A percentile compares a stretch with the other conserved stretches of the same genome.
phyloP scores from a whole-genome alignment of 148 eudicot species.

The Camellia lanceoleosa region DNA sequence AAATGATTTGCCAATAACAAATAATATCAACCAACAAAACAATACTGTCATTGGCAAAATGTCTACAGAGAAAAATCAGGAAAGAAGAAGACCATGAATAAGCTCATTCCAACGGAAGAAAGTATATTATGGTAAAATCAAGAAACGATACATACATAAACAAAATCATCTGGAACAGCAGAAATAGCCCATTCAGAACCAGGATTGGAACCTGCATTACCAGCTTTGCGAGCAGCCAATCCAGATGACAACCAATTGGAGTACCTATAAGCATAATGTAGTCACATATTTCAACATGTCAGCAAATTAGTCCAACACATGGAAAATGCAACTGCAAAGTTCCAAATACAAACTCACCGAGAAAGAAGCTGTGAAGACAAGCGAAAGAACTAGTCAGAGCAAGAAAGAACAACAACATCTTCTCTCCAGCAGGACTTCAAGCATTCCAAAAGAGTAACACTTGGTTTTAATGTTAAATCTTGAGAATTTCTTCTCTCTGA shows the following conservation, averaged over 20 bases:
- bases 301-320: not conserved
- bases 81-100: not conserved
- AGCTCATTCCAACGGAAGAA: not conserved
- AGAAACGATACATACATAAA: conserved; percentile 49
- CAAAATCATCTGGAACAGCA: conserved; percentile 73
- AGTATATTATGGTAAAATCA: not conserved
- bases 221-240: conserved; percentile 63
- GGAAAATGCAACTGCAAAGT: not conserved
- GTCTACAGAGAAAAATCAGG: not conserved
- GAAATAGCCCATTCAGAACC: conserved; percentile 90
- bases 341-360: conserved; percentile 42
- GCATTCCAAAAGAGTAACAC: conserved; percentile 71
- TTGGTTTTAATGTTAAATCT: conserved; percentile 64
- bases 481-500: conserved; percentile 35
- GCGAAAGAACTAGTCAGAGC: conserved; percentile 91
- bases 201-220: conserved; percentile 41
- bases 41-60: not conserved
- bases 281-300: not conserved
- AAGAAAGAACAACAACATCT: conserved; percentile 77
- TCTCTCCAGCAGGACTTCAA: conserved; percentile 90
- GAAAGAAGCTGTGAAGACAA: conserved; percentile 87
- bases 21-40: not conserved
- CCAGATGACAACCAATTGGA: conserved; percentile 88
- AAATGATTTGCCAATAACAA: not conserved
- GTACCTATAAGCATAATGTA: conserved; percentile 46